These are phyloP conservation scores for Eucalyptus grandis DNA, from an alignment of 345 rosid species.

Conservation along the genomic window DNA sequence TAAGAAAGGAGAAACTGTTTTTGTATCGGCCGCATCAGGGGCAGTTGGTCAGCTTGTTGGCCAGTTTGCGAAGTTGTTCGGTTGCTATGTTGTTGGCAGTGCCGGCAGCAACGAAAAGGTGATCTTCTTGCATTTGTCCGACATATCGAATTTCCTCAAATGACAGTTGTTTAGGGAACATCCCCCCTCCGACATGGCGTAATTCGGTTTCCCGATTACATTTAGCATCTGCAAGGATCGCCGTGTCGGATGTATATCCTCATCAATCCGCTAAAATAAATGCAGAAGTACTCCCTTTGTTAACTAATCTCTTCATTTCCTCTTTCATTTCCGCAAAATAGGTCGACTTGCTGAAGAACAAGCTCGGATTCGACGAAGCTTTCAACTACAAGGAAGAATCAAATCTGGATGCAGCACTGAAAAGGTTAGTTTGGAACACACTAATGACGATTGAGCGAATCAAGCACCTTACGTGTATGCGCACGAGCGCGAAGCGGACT, in stretches of 20 bases:
- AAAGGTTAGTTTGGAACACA: neutral
- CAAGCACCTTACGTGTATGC: neutral
- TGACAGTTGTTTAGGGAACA: neutral
- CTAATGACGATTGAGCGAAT: neutral
- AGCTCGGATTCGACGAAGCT: neutral
- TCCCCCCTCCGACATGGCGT: neutral
- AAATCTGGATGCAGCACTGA: neutral
- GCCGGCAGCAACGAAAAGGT: neutral
- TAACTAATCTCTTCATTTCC: neutral
- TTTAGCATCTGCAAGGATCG: neutral
- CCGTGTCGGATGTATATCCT: neutral
- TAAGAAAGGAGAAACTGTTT: neutral
- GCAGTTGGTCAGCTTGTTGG: neutral
- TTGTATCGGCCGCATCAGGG: neutral
- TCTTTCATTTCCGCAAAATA: neutral
- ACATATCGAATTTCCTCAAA: neutral
- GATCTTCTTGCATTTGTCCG: neutral
- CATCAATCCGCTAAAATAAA: neutral
- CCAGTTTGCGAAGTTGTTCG: neutral
- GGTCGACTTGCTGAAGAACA: neutral
- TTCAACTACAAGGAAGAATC: neutral
- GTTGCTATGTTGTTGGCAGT: neutral
- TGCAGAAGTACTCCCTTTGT: neutral
- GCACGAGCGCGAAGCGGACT: neutral
- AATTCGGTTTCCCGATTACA: neutral